A percentile compares a stretch with the other conserved stretches of the same genome.
These are phyloP conservation scores for Pythium insidiosum DNA, from an alignment of 352 stramenopile genomes.

Conservation along the genomic window DNA sequence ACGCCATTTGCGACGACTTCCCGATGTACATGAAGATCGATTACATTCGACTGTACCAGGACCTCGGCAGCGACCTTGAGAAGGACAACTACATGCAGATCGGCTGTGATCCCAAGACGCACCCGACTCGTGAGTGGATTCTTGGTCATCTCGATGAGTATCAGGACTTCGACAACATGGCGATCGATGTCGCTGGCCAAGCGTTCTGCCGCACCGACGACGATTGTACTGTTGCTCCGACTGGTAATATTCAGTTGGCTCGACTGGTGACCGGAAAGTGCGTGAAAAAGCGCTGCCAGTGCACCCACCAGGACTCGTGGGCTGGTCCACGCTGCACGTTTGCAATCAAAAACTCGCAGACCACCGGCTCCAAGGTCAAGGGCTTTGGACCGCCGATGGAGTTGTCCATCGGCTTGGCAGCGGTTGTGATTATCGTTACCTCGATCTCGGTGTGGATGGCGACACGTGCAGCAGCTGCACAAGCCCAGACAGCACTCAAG, in stretches of 20 bases:
- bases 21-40: constrained; percentile 35
- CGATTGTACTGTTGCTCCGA: constrained; percentile 20
- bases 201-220: constrained; percentile 18
- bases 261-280: constrained; percentile 17
- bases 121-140: constrained; percentile 34
- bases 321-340: constrained; percentile 25
- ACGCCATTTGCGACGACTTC: constrained; percentile 35
- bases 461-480: not conserved
- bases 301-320: constrained; percentile 21
- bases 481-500: constrained; percentile 6
- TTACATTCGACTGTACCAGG: constrained; percentile 22
- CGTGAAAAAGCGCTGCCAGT: constrained; percentile 38
- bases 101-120: constrained; percentile 22
- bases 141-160: constrained; percentile 27
- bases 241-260: constrained; percentile 12
- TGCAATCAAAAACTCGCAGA: constrained; percentile 9
- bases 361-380: not conserved
- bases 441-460: constrained; percentile 2
- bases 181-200: constrained; percentile 14
- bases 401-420: constrained; percentile 5
- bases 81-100: constrained; percentile 31
- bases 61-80: constrained; percentile 10
- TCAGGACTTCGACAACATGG: constrained; percentile 21
- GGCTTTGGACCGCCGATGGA: constrained; percentile 15
- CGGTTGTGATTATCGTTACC: constrained; percentile 8